Conservation (phyloP, 768 basidiomycete species). For the Leccinum ochraceum region DNA sequence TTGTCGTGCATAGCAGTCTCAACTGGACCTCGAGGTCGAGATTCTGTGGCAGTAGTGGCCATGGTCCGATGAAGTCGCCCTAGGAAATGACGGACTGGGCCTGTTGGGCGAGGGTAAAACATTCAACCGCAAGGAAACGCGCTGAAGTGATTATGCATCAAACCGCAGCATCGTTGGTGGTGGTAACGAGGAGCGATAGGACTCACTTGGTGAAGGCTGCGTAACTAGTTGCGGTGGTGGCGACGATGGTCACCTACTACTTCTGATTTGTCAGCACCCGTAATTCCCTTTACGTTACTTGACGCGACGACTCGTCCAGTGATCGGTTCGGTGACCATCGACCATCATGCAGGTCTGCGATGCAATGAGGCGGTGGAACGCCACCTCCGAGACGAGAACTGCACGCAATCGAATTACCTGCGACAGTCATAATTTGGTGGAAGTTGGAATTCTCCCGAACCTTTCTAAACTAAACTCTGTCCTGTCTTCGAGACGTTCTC, state of each 20-base stretch:
- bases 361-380: slow-evolving; percentile 21
- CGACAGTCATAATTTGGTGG: neutral
- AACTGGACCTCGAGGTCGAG: slow-evolving; percentile 45
- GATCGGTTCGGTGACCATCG: neutral
- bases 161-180: slow-evolving; percentile 17
- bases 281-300: neutral
- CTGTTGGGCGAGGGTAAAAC: slow-evolving; percentile 25
- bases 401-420: neutral
- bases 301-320: neutral
- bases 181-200: slow-evolving; percentile 11
- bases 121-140: slow-evolving; percentile 21
- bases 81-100: slow-evolving; percentile 22
- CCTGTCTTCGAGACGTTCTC: neutral
- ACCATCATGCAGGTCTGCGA: slow-evolving; percentile 11
- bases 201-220: slow-evolving; percentile 10
- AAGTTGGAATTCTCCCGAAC: neutral
- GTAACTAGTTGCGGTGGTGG: slow-evolving; percentile 1
- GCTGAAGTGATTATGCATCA: slow-evolving; percentile 22
- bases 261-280: slow-evolving; percentile 19
- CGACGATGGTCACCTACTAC: neutral
- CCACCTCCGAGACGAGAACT: neutral
- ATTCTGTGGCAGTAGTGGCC: slow-evolving; percentile 28
- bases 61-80: slow-evolving; percentile 27
- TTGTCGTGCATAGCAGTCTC: slow-evolving; percentile 64
- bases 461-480: neutral